Percentiles rank a stretch among this genome's conserved stretches.
Evolutionary conservation across 495 filamentous ascomycete genomes (phyloP).

Genomic region (Parathielavia hyrcaniae): DNA sequence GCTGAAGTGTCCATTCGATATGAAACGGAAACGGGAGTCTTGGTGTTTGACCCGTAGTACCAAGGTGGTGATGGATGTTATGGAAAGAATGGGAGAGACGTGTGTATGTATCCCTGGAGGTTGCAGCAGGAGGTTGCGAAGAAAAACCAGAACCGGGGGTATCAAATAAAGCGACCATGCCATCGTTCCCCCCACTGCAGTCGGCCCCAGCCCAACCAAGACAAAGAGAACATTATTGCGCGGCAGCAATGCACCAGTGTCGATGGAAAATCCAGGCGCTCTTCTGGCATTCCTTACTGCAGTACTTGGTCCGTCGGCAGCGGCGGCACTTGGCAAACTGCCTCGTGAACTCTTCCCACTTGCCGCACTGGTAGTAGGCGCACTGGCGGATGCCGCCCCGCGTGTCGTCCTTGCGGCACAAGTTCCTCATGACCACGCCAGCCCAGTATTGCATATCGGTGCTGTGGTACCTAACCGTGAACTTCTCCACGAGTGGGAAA

Average conservation of each 20-base stretch:
- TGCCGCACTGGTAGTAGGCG: conserved; percentile 94
- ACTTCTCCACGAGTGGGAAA: conserved; percentile 96
- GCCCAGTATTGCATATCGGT: conserved; percentile 99
- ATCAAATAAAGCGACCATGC: conserved; percentile 29
- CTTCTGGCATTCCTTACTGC: conserved; percentile 99
- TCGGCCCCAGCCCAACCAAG: background rate
- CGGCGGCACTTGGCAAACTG: conserved; percentile 97
- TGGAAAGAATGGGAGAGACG: conserved; percentile 27
- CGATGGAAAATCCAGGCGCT: conserved; percentile 96
- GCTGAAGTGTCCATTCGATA: background rate
- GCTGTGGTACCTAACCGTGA: conserved; percentile 88
- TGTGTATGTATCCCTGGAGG: conserved; percentile 23
- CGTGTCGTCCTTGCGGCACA: conserved; percentile 95
- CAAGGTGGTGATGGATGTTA: conserved; percentile 32
- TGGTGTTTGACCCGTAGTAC: background rate
- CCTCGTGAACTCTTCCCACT: conserved; percentile 92
- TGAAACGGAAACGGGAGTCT: conserved; percentile 9
- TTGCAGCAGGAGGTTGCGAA: background rate
- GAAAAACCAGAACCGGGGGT: conserved; percentile 25
- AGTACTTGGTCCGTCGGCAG: conserved; percentile 96
- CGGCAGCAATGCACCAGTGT: conserved; percentile 89
- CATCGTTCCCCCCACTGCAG: conserved; percentile 12
- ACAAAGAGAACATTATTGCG: conserved; percentile 32
- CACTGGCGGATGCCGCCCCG: conserved; percentile 92
- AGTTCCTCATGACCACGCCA: conserved; percentile 95